These are phyloP conservation scores for Clavaria fumosa DNA, from an alignment of 768 basidiomycete genomes.

Conservation along the genomic window DNA sequence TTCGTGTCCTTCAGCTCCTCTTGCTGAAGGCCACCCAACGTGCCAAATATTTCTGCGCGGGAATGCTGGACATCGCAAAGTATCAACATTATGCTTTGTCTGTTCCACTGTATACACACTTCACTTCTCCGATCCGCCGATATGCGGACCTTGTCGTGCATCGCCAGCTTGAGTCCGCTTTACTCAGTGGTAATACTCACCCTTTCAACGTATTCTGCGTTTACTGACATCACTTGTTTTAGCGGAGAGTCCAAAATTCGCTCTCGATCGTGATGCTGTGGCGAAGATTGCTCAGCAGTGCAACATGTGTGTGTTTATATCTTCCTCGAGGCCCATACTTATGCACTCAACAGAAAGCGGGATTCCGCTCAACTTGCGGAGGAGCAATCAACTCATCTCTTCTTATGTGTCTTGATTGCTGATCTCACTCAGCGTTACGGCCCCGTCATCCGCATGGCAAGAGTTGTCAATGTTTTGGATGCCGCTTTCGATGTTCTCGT, in stretches of 20 bases:
- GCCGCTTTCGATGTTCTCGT: slow-evolving; percentile 94
- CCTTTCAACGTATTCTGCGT: not conserved
- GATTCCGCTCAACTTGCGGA: slow-evolving; percentile 87
- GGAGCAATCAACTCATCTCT: slow-evolving; percentile 92
- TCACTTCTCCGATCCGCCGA: slow-evolving; percentile 84
- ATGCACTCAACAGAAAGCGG: slow-evolving; percentile 43
- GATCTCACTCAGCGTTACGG: slow-evolving; percentile 92
- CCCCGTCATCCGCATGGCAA: slow-evolving; percentile 89
- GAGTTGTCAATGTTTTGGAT: slow-evolving; percentile 91
- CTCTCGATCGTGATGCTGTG: slow-evolving; percentile 95
- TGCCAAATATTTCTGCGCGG: slow-evolving; percentile 97
- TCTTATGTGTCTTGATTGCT: slow-evolving; percentile 85
- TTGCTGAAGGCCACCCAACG: slow-evolving; percentile 85
- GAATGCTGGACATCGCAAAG: slow-evolving; percentile 98
- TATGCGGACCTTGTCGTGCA: slow-evolving; percentile 93
- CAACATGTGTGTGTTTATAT: slow-evolving; percentile 55
- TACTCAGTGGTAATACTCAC: slow-evolving; percentile 50
- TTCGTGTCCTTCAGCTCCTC: slow-evolving; percentile 66
- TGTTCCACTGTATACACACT: slow-evolving; percentile 84
- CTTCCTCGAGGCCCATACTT: slow-evolving; percentile 3
- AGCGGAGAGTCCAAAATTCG: slow-evolving; percentile 71
- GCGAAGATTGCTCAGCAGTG: slow-evolving; percentile 97
- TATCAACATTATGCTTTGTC: slow-evolving; percentile 89
- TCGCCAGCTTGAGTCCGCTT: slow-evolving; percentile 84
- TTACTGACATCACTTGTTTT: slow-evolving; percentile 5